Conservation (phyloP, 352 stramenopile genomes). For the Phytophthora uliginosa region DNA sequence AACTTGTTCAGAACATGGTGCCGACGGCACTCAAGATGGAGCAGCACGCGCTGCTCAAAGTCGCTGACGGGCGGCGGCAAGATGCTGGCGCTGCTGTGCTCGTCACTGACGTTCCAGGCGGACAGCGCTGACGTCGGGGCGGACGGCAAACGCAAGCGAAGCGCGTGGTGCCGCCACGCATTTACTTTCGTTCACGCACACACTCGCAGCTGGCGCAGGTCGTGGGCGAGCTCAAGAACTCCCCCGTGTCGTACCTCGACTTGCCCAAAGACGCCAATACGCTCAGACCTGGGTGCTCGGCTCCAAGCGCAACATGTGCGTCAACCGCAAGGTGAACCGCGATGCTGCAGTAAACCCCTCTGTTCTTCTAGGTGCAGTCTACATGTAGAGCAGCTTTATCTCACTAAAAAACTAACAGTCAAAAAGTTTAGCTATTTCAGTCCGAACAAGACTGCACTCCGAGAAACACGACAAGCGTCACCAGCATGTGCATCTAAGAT, state of each 20-base stretch:
- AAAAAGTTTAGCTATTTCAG: too few relatives aligned
- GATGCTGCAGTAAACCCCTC: too few relatives aligned
- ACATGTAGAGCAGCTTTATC: too few relatives aligned
- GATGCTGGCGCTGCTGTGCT: slow-evolving; percentile 89
- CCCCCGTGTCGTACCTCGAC: slow-evolving; percentile 66
- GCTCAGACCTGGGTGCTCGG: slow-evolving; percentile 87
- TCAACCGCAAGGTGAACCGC: slow-evolving; percentile 83
- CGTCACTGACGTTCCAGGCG: slow-evolving; percentile 80
- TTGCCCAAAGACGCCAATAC: slow-evolving; percentile 45
- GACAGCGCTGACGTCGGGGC: slow-evolving; percentile 18
- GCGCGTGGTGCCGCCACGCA: slow-evolving; percentile 61
- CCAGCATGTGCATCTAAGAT: too few relatives aligned
- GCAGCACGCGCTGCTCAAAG: slow-evolving; percentile 24
- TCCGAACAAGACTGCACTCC: too few relatives aligned
- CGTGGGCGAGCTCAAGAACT: slow-evolving; percentile 85
- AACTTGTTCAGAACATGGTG: too few relatives aligned
- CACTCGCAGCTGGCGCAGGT: slow-evolving; percentile 90
- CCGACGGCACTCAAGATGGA: slow-evolving; percentile 55
- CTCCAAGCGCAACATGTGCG: slow-evolving; percentile 85
- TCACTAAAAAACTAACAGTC: too few relatives aligned
- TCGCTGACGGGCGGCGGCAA: slow-evolving; percentile 89
- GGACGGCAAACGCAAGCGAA: slow-evolving; percentile 36
- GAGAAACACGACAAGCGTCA: too few relatives aligned
- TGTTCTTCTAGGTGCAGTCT: too few relatives aligned
- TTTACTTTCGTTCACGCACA: slow-evolving; percentile 92